Evolutionary conservation across 768 basidiomycete genomes (phyloP).

Genomic region (Nidula microcarpa): DNA sequence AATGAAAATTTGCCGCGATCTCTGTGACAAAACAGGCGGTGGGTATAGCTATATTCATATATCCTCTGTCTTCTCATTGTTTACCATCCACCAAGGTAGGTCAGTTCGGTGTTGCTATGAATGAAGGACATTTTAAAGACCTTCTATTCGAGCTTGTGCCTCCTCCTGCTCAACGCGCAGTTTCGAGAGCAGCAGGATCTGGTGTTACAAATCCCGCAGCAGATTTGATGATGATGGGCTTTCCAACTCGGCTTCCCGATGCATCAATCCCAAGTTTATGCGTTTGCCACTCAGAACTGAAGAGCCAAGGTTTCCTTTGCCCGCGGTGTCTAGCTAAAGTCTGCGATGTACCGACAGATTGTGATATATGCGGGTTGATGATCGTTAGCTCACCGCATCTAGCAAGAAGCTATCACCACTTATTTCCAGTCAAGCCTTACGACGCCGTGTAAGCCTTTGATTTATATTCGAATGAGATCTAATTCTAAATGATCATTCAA

Average conservation of each 20-base stretch:
- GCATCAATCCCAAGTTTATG: slow-evolving; percentile 82
- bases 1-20: slow-evolving; percentile 94
- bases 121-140: slow-evolving; percentile 96
- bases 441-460: slow-evolving; percentile 64
- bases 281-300: slow-evolving; percentile 90
- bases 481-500: neutral
- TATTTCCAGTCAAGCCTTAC: slow-evolving; percentile 93
- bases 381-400: slow-evolving; percentile 97
- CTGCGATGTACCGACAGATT: slow-evolving; percentile 98
- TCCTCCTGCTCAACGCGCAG: slow-evolving; percentile 78
- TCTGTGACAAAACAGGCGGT: slow-evolving; percentile 93
- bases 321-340: slow-evolving; percentile 91
- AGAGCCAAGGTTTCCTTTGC: slow-evolving; percentile 91
- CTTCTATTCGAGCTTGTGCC: slow-evolving; percentile 93
- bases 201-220: slow-evolving; percentile 59
- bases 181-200: slow-evolving; percentile 41
- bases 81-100: slow-evolving; percentile 34
- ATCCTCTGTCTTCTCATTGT: slow-evolving; percentile 3
- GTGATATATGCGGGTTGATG: slow-evolving; percentile 95
- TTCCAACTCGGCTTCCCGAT: slow-evolving; percentile 88
- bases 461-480: slow-evolving; percentile 3
- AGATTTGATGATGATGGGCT: slow-evolving; percentile 99
- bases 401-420: slow-evolving; percentile 90
- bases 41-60: slow-evolving; percentile 15
- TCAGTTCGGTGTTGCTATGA: slow-evolving; percentile 94